phyloP scores from a whole-genome alignment of 805 yeast species.

The Vanderwaltozyma verrucispora region DNA sequence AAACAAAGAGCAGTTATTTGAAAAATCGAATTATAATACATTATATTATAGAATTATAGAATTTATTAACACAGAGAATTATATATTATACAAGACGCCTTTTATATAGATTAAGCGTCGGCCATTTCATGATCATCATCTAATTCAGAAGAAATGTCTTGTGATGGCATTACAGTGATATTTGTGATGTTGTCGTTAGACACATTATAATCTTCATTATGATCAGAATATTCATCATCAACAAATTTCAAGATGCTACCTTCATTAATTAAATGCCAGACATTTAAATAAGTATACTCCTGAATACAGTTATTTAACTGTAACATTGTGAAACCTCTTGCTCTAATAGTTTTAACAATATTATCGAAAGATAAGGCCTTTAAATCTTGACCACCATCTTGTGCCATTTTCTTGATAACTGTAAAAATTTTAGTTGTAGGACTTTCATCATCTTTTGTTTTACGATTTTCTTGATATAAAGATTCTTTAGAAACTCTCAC shows the following conservation, averaged over 20 bases:
- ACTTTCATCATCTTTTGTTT: slow-evolving; percentile 49
- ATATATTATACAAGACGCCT: slow-evolving; percentile 1
- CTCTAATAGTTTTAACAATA: slow-evolving; percentile 54
- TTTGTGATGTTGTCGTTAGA: background rate
- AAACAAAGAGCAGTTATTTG: too few relatives aligned
- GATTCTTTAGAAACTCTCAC: slow-evolving; percentile 81
- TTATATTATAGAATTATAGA: background rate
- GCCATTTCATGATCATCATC: slow-evolving; percentile 7
- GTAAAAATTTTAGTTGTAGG: slow-evolving; percentile 61
- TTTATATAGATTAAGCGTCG: slow-evolving; percentile 2
- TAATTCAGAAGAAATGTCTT: slow-evolving; percentile 1
- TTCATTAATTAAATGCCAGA: slow-evolving; percentile 70
- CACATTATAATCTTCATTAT: background rate
- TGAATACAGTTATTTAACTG: slow-evolving; percentile 66
- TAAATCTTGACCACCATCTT: slow-evolving; percentile 25
- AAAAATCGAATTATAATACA: background rate
- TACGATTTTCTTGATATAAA: slow-evolving; percentile 44
- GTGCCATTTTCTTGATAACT: slow-evolving; percentile 52
- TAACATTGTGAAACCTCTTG: slow-evolving; percentile 75
- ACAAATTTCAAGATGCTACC: slow-evolving; percentile 54
- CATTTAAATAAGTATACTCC: slow-evolving; percentile 60
- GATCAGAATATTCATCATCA: slow-evolving; percentile 31
- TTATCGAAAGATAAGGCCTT: slow-evolving; percentile 33
- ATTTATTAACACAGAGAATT: background rate
- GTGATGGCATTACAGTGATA: background rate